These are phyloP conservation scores for Escallonia rubra DNA, from an alignment of 129 eudicot species.

Conservation along the genomic window DNA sequence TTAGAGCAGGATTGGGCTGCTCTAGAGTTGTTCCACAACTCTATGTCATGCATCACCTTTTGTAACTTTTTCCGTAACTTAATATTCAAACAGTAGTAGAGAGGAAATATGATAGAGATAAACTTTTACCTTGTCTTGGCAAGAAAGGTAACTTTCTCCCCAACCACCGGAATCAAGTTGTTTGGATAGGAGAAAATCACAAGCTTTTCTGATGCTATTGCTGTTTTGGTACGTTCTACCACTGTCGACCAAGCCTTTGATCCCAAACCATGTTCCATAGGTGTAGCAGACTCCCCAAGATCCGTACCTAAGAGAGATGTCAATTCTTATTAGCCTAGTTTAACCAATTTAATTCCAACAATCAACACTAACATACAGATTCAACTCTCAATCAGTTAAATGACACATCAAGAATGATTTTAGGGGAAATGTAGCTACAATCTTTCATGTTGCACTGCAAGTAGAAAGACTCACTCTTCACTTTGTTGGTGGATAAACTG, in stretches of 20 bases:
- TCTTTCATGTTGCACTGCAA: too few species aligned
- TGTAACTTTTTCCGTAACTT: neutral
- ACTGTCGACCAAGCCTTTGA: constrained; percentile 49
- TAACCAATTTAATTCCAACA: too few species aligned
- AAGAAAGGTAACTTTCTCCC: constrained; percentile 70
- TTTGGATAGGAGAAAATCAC: constrained; percentile 53
- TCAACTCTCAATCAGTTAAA: too few species aligned
- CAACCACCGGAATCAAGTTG: constrained; percentile 75
- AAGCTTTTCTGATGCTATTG: constrained; percentile 51
- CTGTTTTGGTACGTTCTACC: constrained; percentile 41
- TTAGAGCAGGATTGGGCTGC: too few species aligned
- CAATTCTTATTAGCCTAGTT: too few species aligned
- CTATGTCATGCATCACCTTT: neutral
- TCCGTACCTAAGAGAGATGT: constrained; percentile 44
- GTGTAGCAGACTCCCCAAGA: constrained; percentile 83
- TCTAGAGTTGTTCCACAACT: neutral
- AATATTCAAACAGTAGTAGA: too few species aligned
- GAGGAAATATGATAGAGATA: neutral
- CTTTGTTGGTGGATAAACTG: too few species aligned
- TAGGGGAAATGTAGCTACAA: too few species aligned
- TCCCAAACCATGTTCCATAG: constrained; percentile 84
- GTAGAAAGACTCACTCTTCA: too few species aligned
- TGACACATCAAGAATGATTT: too few species aligned
- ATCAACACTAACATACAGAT: too few species aligned
- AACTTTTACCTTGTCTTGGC: constrained; percentile 33